These are phyloP conservation scores for Alternaria postmessia DNA, from an alignment of 2,329 filamentous ascomycete species.

Conservation along the genomic window DNA sequence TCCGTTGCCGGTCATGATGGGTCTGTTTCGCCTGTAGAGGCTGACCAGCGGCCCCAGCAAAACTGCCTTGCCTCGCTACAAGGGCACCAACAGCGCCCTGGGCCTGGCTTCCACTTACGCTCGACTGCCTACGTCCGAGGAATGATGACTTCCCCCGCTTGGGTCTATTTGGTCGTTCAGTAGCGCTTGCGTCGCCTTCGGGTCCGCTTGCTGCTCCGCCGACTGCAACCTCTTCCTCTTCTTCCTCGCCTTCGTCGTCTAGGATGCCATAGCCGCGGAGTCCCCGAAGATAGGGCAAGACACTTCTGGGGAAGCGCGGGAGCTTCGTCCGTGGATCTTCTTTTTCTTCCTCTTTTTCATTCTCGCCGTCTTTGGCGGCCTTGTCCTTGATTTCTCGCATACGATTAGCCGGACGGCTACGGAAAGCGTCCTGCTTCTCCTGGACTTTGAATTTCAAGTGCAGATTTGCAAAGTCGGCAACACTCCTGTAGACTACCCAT, in stretches of 20 bases:
- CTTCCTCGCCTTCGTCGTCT: conserved; percentile 77
- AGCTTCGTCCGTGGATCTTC: conserved; percentile 77
- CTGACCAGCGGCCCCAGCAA: conserved; percentile 49
- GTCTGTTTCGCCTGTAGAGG: conserved; percentile 57
- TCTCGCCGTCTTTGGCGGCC: conserved; percentile 26
- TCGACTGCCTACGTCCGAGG: conserved; percentile 67
- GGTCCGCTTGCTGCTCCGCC: conserved; percentile 62
- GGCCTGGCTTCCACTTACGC: conserved; percentile 50
- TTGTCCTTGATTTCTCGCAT: conserved; percentile 29
- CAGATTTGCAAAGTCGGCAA: conserved; percentile 89
- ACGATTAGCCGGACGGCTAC: conserved; percentile 61
- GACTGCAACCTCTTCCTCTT: conserved; percentile 67
- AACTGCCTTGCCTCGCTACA: conserved; percentile 49
- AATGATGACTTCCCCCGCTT: conserved; percentile 65
- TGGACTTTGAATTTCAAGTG: conserved; percentile 94
- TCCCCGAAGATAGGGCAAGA: conserved; percentile 87
- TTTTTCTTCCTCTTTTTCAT: conserved; percentile 54
- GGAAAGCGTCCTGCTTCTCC: conserved; percentile 82
- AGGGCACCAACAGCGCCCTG: conserved; percentile 33
- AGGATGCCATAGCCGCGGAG: conserved; percentile 70
- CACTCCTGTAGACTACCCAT: conserved; percentile 88
- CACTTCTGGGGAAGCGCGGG: conserved; percentile 86
- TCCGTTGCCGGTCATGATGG: conserved; percentile 82
- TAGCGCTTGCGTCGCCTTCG: conserved; percentile 74
- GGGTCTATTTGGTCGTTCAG: conserved; percentile 64